phyloP scores from a whole-genome alignment of 208 protist genomes.

The Porcisia hertigi region DNA sequence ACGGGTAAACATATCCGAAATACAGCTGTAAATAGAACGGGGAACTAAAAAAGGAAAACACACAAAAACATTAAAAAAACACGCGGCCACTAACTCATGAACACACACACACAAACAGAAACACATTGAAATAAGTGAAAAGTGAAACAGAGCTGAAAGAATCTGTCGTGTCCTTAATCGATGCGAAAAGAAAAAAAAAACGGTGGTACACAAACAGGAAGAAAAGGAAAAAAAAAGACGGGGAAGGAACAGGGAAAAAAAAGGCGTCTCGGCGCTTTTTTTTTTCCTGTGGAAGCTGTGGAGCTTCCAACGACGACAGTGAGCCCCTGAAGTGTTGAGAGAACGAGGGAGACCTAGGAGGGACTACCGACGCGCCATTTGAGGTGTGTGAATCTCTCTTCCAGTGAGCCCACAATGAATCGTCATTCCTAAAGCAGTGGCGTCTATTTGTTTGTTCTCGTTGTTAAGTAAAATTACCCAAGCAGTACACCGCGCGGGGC shows the following conservation, averaged over 20 bases:
- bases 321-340: constrained; percentile 10
- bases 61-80: neutral
- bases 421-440: neutral
- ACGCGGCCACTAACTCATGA: neutral
- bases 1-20: neutral
- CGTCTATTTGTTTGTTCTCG: neutral
- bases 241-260: constrained; percentile 4
- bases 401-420: constrained; percentile 5
- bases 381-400: neutral
- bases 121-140: neutral
- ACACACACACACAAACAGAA: neutral
- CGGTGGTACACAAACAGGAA: neutral
- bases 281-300: neutral
- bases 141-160: constrained; percentile 5
- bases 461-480: too few relatives aligned
- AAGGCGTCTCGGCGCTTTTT: neutral
- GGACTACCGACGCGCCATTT: neutral
- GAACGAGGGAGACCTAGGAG: neutral
- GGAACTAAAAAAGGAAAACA: neutral
- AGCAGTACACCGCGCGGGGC: too few relatives aligned
- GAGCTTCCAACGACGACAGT: neutral
- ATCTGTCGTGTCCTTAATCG: neutral
- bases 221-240: neutral
- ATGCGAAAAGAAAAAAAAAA: constrained; percentile 4
- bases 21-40: neutral